Evolutionary conservation across 2,329 filamentous ascomycete species (phyloP), one percentile per base, ranked within the genome.

Genomic region (Hymenoscyphus salicellus): DNA sequence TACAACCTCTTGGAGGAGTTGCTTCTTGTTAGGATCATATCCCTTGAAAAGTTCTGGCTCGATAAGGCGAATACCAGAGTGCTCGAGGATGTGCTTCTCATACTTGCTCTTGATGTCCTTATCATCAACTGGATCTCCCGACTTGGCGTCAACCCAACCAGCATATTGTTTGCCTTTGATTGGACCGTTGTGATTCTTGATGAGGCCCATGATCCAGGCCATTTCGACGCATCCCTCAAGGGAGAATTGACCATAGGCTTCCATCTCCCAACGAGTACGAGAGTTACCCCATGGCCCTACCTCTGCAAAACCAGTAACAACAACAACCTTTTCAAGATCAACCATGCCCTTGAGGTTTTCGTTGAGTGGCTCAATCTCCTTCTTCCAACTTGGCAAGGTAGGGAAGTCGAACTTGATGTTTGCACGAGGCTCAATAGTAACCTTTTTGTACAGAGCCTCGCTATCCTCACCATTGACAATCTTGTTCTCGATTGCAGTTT

Each of bases 131-230:
- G 95, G 95, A 65, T 98, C 94, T 55, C 92, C 92, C 62, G 92
- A 89, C 86, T 98, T 98, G 76, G 88, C 84, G 75, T 99, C 95
- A 65, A 99, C 92, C 93, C 92, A 99, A 72, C 95, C 95, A 71
- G 94, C 92, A 81, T 99, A 98, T 69, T 90, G 90, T 81, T 96
- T 90, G 77, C 95, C 95, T 83, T 99, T 99, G 77, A 99, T 87
- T 36, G 89, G 89, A 20, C 95, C 95, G 72, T 98, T 98, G 83
- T 97, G 92, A 79, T 99, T 96, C 84, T 94, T 97, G 82, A 99
- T 98, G 66, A 98, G 87, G 75, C 95, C 95, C 94, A 98, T 99
- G 78, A 99, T 92, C 95, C 95, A 99, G 36, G 95, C 93, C 95
- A 99, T 99, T 80, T 99, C 95, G 66, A 99, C 90, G 74, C 95